Conservation (phyloP, 2,329 filamentous ascomycete species). For the Aulographum hederae region DNA sequence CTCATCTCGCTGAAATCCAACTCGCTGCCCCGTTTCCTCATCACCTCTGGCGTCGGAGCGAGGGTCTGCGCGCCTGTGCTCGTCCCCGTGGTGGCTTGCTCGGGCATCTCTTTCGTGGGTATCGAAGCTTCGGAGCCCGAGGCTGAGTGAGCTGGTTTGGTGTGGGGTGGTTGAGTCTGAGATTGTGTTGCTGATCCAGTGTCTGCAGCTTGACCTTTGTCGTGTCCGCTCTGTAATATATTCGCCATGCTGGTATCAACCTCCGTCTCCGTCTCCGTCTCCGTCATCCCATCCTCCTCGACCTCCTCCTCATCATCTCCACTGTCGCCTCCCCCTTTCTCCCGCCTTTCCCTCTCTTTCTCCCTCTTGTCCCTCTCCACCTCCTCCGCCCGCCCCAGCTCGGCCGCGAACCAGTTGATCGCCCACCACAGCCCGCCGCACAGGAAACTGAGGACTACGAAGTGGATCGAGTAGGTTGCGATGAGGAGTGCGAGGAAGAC, state of each 20-base stretch:
- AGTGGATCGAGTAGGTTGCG: slow-evolving; percentile 77
- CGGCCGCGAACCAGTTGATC: slow-evolving; percentile 91
- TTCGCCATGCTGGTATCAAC: slow-evolving; percentile 9
- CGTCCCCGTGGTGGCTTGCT: slow-evolving; percentile 1
- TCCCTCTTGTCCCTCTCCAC: slow-evolving; percentile 26
- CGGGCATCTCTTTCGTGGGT: no score
- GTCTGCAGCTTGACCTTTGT: not conserved
- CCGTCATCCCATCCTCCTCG: slow-evolving; percentile 20
- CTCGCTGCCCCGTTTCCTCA: slow-evolving; percentile 8
- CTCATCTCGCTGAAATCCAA: slow-evolving; percentile 11
- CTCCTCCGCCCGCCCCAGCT: slow-evolving; percentile 30
- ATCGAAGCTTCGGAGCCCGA: not conserved
- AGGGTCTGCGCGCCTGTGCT: slow-evolving; percentile 1
- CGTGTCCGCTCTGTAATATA: slow-evolving; percentile 5
- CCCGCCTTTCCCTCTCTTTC: slow-evolving; percentile 20
- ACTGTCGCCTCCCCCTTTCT: slow-evolving; percentile 8
- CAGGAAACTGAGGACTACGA: slow-evolving; percentile 61
- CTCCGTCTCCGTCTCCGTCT: slow-evolving; percentile 27
- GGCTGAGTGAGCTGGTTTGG: not conserved
- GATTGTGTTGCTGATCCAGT: not conserved
- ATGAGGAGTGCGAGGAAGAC: slow-evolving; percentile 59
- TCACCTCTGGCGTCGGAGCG: slow-evolving; percentile 1
- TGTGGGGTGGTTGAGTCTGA: not conserved
- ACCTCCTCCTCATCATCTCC: slow-evolving; percentile 14
- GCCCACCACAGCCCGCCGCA: slow-evolving; percentile 75